These are phyloP conservation scores for Apiotrichum akiyoshidainum DNA, from an alignment of 1,284 basidiomycete genomes.

Conservation along the genomic window DNA sequence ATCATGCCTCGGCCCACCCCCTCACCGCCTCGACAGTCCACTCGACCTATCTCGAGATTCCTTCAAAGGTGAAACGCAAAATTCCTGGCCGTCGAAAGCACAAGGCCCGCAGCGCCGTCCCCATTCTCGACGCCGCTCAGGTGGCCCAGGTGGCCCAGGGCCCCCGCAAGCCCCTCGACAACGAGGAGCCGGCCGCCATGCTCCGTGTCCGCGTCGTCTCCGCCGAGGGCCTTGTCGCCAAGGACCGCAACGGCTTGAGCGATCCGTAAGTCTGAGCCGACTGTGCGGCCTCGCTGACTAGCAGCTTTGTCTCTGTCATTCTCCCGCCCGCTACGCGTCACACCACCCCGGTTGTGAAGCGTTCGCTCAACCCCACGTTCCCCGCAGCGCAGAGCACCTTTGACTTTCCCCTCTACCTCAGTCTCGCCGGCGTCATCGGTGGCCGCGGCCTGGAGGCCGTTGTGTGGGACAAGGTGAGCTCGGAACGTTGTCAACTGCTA, in stretches of 20 bases:
- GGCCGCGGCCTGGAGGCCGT: constrained; percentile 70
- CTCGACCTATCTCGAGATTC: constrained; percentile 7
- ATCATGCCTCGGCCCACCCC: not conserved
- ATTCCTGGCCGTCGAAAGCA: constrained; percentile 2
- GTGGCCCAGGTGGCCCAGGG: constrained; percentile 36
- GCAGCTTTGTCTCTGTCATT: constrained; percentile 68
- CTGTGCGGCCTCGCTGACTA: constrained; percentile 78
- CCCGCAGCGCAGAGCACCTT: constrained; percentile 72
- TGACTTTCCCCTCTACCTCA: constrained; percentile 76
- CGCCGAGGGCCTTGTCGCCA: constrained; percentile 52
- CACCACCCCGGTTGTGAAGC: constrained; percentile 75
- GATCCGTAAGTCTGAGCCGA: constrained; percentile 54
- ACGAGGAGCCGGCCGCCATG: constrained; percentile 48
- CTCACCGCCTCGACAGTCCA: not conserved
- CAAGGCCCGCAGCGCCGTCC: constrained; percentile 10
- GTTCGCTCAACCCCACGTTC: constrained; percentile 73
- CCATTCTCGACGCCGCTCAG: constrained; percentile 29
- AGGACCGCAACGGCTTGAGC: constrained; percentile 53
- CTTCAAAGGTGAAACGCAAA: constrained; percentile 6
- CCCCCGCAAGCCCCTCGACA: constrained; percentile 45
- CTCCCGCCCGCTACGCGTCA: constrained; percentile 62
- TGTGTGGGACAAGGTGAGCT: constrained; percentile 83
- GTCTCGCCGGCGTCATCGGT: constrained; percentile 67
- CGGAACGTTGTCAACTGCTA: constrained; percentile 6
- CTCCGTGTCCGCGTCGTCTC: constrained; percentile 51